These are phyloP conservation scores for Trichoderma koningii DNA, from an alignment of 2,329 filamentous ascomycete species.

Conservation along the genomic window DNA sequence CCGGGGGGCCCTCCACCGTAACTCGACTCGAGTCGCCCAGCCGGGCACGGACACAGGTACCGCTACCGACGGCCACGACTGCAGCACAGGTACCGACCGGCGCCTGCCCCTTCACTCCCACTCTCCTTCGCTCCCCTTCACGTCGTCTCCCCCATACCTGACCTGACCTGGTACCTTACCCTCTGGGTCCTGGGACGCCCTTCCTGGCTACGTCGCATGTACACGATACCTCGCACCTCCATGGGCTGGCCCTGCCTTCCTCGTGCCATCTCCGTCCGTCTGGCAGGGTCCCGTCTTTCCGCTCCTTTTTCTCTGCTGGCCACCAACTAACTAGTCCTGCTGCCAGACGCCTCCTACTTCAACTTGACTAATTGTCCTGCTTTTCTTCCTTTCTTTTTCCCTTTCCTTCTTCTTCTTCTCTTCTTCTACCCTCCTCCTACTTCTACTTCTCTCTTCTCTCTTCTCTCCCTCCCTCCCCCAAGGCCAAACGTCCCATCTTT, in stretches of 20 bases:
- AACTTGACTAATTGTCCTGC: conserved; percentile 23
- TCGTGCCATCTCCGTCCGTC: conserved; percentile 29
- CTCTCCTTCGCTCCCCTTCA: no score
- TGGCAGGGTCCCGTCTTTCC: conserved; percentile 26
- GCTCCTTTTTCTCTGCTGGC: conserved; percentile 27
- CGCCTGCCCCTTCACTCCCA: no score
- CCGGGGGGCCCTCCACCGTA: no score
- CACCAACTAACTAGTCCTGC: conserved; percentile 21
- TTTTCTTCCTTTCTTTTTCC: conserved; percentile 22
- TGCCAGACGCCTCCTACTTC: conserved; percentile 26
- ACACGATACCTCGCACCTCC: conserved; percentile 4
- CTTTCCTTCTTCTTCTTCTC: conserved; percentile 19
- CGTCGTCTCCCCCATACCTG: conserved; percentile 18
- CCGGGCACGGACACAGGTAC: background rate
- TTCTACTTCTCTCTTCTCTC: conserved; percentile 26
- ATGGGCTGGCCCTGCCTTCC: conserved; percentile 29
- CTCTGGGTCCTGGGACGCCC: background rate
- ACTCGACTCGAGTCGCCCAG: background rate
- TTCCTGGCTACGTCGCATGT: background rate
- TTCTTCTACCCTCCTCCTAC: conserved; percentile 2
- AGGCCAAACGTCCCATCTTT: background rate
- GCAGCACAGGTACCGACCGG: background rate
- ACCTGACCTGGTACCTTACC: background rate
- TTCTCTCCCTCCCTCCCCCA: background rate
- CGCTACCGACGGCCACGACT: background rate